phyloP scores from a whole-genome alignment of 2,329 filamentous ascomycete species.

The Trichoderma asperellum region DNA sequence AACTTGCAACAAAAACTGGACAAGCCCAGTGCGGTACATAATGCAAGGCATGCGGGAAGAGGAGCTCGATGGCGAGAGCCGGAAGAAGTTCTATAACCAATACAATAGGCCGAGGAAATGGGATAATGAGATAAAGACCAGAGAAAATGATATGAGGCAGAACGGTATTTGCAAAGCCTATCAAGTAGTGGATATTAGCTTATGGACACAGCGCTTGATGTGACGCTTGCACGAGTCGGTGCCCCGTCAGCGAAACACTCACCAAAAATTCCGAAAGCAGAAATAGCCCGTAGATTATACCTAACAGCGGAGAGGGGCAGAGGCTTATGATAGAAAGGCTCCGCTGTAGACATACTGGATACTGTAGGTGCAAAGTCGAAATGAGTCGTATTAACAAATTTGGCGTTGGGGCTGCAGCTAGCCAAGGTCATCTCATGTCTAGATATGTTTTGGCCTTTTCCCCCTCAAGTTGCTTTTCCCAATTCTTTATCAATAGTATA shows the following conservation, averaged over 20 bases:
- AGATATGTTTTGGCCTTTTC: background rate
- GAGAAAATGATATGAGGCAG: conserved; percentile 20
- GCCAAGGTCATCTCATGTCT: background rate
- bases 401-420: background rate
- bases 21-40: conserved; percentile 38
- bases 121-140: conserved; percentile 15
- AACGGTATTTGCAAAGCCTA: conserved; percentile 11
- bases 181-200: background rate
- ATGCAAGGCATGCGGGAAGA: conserved; percentile 38
- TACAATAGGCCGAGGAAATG: conserved; percentile 3
- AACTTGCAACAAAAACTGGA: conserved; percentile 35
- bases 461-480: background rate
- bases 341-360: background rate
- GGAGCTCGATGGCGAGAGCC: conserved; percentile 37
- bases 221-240: background rate
- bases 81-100: conserved; percentile 34
- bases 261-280: conserved; percentile 17
- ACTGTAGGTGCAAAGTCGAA: background rate
- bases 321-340: background rate
- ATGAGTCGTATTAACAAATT: background rate
- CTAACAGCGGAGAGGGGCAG: background rate
- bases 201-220: background rate
- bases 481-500: background rate
- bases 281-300: background rate
- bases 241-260: background rate